A percentile compares a stretch with the other conserved stretches of the same genome.
These are phyloP conservation scores for Mycena polygramma DNA, from an alignment of 768 basidiomycete genomes.

Conservation along the genomic window DNA sequence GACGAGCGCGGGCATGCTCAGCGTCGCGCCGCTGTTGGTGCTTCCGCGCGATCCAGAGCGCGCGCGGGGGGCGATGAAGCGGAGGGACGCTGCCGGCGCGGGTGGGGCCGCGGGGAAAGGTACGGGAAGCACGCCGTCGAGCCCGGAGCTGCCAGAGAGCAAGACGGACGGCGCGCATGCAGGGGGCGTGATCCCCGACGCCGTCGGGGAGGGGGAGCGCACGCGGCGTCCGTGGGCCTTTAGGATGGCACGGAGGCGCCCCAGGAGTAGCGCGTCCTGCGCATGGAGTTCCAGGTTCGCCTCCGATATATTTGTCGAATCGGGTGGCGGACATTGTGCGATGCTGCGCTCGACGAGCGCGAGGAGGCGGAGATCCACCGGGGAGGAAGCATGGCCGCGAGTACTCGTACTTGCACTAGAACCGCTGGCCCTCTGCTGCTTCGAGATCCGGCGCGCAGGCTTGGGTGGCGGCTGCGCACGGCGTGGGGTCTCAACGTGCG, in stretches of 20 bases:
- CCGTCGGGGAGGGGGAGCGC: conserved; percentile 12
- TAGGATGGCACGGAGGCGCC: conserved; percentile 17
- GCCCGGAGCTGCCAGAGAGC: conserved; percentile 7
- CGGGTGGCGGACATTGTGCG: neutral
- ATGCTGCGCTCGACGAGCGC: conserved; percentile 32
- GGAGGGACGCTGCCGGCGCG: neutral
- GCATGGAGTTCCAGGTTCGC: neutral
- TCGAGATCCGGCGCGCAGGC: neutral
- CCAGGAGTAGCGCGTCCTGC: conserved; percentile 20
- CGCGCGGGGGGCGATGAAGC: neutral
- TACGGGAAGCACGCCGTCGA: neutral
- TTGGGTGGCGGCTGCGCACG: neutral
- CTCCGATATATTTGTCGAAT: neutral
- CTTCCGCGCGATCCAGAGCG: conserved; percentile 20
- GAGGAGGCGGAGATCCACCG: conserved; percentile 12
- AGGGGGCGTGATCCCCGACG: neutral
- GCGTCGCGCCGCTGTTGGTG: neutral
- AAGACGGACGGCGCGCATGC: conserved; percentile 14
- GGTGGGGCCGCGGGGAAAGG: no score
- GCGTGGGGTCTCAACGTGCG: conserved; percentile 28
- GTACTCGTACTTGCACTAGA: neutral
- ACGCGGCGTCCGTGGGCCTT: conserved; percentile 1
- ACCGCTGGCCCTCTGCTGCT: neutral
- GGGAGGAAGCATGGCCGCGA: neutral
- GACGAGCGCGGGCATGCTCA: conserved; percentile 25